Conservation (phyloP, 371 early-diverging fungal genomes). For the Ecytonucleospora hepatopenaei region DNA sequence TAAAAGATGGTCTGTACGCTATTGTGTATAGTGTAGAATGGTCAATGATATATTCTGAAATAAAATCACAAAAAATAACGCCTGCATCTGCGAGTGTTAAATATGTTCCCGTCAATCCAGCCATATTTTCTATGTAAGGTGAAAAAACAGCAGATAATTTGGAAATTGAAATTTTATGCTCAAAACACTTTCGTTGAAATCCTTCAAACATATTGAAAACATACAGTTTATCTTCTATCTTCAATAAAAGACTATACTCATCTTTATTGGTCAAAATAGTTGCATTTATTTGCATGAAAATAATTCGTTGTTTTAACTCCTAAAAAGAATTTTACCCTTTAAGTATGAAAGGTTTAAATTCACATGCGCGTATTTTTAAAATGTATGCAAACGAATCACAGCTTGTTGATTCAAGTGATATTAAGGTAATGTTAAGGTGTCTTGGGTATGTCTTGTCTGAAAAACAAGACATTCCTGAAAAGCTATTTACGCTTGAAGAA, state of each 20-base stretch:
- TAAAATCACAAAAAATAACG: conserved; percentile 16
- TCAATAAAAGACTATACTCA: conserved; percentile 28
- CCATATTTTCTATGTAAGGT: conserved; percentile 8
- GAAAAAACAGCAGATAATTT: conserved; percentile 34
- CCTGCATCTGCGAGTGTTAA: conserved; percentile 32
- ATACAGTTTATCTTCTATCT: conserved; percentile 30
- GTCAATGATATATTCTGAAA: not conserved
- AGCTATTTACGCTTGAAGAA: not conserved
- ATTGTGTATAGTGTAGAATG: not conserved
- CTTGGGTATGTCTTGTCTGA: conserved; percentile 13
- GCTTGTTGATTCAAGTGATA: not conserved
- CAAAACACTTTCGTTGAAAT: conserved; percentile 49
- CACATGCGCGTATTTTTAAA: conserved; percentile 31
- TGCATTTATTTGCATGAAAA: too few relatives aligned
- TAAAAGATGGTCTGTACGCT: conserved; percentile 8
- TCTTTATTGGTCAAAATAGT: too few relatives aligned
- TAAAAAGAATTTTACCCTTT: too few relatives aligned
- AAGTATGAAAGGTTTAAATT: too few relatives aligned
- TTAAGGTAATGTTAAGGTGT: conserved; percentile 7
- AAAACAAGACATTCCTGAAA: not conserved
- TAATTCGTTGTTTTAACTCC: too few relatives aligned
- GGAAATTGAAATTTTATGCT: conserved; percentile 16
- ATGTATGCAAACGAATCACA: conserved; percentile 10
- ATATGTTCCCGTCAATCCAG: conserved; percentile 39
- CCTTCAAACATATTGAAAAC: conserved; percentile 51